phyloP scores from a whole-genome alignment of 176 grass and related monocot genomes.

The Coix lacrymajobi region DNA sequence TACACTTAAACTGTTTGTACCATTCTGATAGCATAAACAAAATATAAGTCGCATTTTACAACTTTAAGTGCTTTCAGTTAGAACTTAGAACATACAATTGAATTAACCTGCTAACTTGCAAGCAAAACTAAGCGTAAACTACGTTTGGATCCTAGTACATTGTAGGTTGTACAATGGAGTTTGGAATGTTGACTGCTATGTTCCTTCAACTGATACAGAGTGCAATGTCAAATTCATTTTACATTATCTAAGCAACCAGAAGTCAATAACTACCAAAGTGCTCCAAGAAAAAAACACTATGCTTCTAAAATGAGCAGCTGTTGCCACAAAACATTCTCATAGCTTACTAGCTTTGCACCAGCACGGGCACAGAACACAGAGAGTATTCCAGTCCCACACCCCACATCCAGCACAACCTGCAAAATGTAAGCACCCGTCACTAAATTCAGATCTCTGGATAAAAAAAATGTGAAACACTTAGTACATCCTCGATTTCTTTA shows the following conservation, averaged over 20 bases:
- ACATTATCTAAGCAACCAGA: neutral
- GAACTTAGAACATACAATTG: neutral
- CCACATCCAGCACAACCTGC: constrained; percentile 95
- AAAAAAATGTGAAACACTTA: neutral
- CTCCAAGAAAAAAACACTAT: neutral
- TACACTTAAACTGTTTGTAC: neutral
- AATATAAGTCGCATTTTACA: neutral
- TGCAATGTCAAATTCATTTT: neutral
- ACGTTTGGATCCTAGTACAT: neutral
- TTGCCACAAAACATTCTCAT: neutral
- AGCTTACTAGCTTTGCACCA: constrained; percentile 71
- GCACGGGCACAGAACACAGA: constrained; percentile 89
- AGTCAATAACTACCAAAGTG: neutral
- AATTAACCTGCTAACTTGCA: neutral
- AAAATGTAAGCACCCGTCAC: neutral
- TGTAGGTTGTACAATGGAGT: neutral
- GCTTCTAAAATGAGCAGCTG: neutral
- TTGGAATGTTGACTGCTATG: neutral
- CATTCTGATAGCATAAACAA: neutral
- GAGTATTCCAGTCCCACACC: constrained; percentile 91
- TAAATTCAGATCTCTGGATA: neutral
- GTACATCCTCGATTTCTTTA: neutral
- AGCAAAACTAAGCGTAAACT: neutral
- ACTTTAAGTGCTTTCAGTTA: neutral
- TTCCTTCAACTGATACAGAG: neutral